Base-by-base conservation (phyloP, 1,139 yeast species). In the Pichia sp. region DNA sequence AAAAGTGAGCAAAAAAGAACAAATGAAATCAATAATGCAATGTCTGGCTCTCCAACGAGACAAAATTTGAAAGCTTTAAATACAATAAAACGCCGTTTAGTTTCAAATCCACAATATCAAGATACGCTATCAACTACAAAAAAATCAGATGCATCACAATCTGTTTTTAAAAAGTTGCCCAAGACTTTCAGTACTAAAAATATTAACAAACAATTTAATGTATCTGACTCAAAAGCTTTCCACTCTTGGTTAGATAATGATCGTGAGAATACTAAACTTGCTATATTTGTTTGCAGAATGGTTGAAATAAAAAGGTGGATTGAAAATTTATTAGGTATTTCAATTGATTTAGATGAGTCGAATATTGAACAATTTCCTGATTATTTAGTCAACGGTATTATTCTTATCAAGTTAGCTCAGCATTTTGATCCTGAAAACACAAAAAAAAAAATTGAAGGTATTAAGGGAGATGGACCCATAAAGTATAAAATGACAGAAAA, bases 251-350 rank as follows among this genome's bases (percentile, higher is more conserved):
- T 62, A 50, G 65, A 62, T 44, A 45, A 53, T 3, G 63, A 62
- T 42, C 54, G 63, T 34, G 58, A 58, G 41, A 51, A 57, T 8
- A 22, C 57, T 3, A 61, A 59, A 42, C 54, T 60, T 0, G 87
- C 88, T 59, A 96, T 89, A 61, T 92, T 88, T 61, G 73, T 92
- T 36, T 92, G 97, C 63, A 82, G 96, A 56, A 82, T 92, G 30
- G 80, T 81, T 38, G 96, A 95, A 58, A 89, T 94, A 24, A 88
- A 87, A 63, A 73, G 73, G 50, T 83, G 90, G 90, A 75, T 83
- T 39, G 89, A 83, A 59, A 65, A 67, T 8, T 71, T 83, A 40
- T 69, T 81, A n/a, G 72, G 63, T 2, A 79, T 77, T 52, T 59
- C 62, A 15, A 67, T 83, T 0, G 77, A 72, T 15, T 65, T 77